Evolutionary conservation across 306 rosid species (phyloP), one percentile per base, ranked within the genome.

Genomic region (Styphnolobium japonicum): DNA sequence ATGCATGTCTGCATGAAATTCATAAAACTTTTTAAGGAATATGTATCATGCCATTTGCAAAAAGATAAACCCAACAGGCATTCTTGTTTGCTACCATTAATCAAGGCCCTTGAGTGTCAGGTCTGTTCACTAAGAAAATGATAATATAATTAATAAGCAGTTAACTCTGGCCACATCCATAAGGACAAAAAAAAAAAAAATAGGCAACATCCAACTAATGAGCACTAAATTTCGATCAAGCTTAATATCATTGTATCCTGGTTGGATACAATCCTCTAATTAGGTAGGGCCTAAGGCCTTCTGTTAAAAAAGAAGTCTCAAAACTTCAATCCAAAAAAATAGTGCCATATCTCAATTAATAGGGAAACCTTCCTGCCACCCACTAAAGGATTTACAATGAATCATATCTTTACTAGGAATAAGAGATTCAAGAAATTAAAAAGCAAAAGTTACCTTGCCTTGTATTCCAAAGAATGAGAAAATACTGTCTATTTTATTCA

Each of bases 1-100:
- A 83, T 88, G 88, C 65, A 83, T 82, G 84, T 64, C 70, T 84
- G 85, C 90, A 77, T 82, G 85, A 87, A 85, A 77, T 85, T 88
- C 88, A 83, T 74, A 70, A 51, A 83, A 78, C 52, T 42, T 76
- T 65, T 4, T 19, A 21, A 83, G 69, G 76, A 75, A 68, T 62
- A 61, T 49, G 79, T 25, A 76, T 70, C 52, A 84, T 77, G 33
- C 81, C 77, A 71, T 67, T 83, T 80, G 84, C 69, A 8, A 75
- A 71, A 73, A 73, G 75, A 75, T 77, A 80, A 71, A 80, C 76
- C 48, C 80, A 86, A 71, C 65, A 71, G 67, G 29, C 40, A 39
- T 78, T 80, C 80, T 48, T 65, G 78, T 49, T 80, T 73, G 67
- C 73, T 80, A 66, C 56, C 48, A 84, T 77, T n/a, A n/a, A n/a